These are phyloP conservation scores for Starmerella scarabaei DNA, from an alignment of 805 yeast species.

Conservation along the genomic window DNA sequence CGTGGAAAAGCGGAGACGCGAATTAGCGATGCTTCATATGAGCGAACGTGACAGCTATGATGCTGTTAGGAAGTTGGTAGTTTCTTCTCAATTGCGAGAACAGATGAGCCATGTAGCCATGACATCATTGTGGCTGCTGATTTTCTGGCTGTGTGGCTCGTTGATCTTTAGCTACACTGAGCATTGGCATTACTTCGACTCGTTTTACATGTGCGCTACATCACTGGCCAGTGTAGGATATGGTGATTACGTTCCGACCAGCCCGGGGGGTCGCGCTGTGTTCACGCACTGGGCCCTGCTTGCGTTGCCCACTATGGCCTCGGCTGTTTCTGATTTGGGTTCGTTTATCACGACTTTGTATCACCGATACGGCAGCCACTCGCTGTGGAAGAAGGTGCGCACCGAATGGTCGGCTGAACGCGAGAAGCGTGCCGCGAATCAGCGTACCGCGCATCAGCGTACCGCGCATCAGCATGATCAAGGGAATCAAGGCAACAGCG, in stretches of 20 bases:
- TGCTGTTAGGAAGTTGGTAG: conserved; percentile 41
- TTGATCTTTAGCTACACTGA: conserved; percentile 40
- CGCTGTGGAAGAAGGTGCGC: background rate
- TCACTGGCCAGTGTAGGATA: conserved; percentile 75
- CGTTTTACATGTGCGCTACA: conserved; percentile 63
- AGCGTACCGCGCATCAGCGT: too few species aligned
- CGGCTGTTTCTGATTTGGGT: conserved; percentile 15
- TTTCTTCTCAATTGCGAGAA: conserved; percentile 4
- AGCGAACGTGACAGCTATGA: conserved; percentile 39
- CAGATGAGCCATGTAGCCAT: conserved; percentile 26
- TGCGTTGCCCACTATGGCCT: conserved; percentile 79
- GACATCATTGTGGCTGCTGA: conserved; percentile 34
- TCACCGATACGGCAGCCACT: background rate
- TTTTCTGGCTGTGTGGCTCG: conserved; percentile 66
- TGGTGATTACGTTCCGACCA: conserved; percentile 57
- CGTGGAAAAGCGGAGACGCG: conserved; percentile 3
- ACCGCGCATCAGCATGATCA: too few species aligned
- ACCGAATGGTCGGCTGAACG: background rate
- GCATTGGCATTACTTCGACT: conserved; percentile 56
- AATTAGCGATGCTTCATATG: background rate
- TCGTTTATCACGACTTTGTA: conserved; percentile 2
- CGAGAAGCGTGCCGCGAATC: too few species aligned
- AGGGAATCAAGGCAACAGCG: too few species aligned
- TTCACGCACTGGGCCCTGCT: conserved; percentile 69
- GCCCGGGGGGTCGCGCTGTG: conserved; percentile 55